These are phyloP conservation scores for Chalciporus chontae DNA, from an alignment of 768 basidiomycete genomes.

Conservation along the genomic window DNA sequence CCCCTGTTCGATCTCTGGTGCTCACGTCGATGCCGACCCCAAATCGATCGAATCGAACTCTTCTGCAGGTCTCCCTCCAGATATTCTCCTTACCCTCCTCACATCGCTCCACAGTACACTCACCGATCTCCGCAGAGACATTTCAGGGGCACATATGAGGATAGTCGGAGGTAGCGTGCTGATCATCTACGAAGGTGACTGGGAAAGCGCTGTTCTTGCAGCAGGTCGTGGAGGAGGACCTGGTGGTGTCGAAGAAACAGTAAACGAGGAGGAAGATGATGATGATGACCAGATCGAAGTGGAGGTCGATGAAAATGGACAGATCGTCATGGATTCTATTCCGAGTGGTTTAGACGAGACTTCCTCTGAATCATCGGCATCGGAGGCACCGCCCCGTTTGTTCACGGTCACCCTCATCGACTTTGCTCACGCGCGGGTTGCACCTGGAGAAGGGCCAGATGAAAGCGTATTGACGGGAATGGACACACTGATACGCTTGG, in stretches of 20 bases:
- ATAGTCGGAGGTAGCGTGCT: constrained; percentile 83
- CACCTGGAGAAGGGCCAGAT: constrained; percentile 73
- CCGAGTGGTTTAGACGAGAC: constrained; percentile 16
- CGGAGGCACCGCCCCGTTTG: constrained; percentile 11
- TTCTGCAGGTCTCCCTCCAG: constrained; percentile 50
- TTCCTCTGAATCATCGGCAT: constrained; percentile 37
- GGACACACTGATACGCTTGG: constrained; percentile 55
- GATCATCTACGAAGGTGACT: constrained; percentile 74
- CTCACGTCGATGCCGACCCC: constrained; percentile 7
- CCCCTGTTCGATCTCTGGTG: constrained; percentile 40
- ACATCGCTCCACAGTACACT: constrained; percentile 50
- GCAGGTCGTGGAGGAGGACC: constrained; percentile 34
- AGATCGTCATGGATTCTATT: constrained; percentile 20
- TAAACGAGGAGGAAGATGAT: constrained; percentile 35
- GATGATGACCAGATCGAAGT: constrained; percentile 37
- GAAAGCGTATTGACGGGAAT: constrained; percentile 73
- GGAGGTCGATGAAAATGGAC: constrained; percentile 29
- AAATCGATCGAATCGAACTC: constrained; percentile 7
- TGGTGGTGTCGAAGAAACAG: constrained; percentile 8
- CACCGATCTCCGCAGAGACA: constrained; percentile 44
- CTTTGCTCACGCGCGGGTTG: constrained; percentile 82
- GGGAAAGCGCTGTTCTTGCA: constrained; percentile 34
- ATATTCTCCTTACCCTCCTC: constrained; percentile 57
- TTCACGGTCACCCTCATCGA: constrained; percentile 83
- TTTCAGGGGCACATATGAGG: constrained; percentile 60